Evolutionary conservation across 2,329 filamentous ascomycete genomes (phyloP).

Genomic region (Sphaerostilbella broomeana): DNA sequence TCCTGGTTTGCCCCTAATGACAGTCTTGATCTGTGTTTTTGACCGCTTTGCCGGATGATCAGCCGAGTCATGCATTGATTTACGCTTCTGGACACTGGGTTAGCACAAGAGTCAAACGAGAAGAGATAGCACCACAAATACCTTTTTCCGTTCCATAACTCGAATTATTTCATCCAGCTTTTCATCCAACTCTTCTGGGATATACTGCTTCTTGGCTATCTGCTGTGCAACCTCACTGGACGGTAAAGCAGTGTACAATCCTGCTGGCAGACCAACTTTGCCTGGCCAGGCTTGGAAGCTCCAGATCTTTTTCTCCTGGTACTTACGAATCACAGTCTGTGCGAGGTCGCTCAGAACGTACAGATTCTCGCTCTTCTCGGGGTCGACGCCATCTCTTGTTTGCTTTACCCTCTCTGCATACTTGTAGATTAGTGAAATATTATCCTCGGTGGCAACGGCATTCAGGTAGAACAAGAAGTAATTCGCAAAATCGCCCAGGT

Average conservation of each 20-base stretch:
- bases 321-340: conserved; percentile 73
- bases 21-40: conserved; percentile 32
- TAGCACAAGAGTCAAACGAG: not conserved
- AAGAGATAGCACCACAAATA: conserved; percentile 22
- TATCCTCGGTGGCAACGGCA: conserved; percentile 76
- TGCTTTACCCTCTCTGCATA: conserved; percentile 91
- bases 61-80: conserved; percentile 43
- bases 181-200: conserved; percentile 71
- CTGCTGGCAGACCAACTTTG: conserved; percentile 73
- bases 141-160: conserved; percentile 67
- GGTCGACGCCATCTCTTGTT: conserved; percentile 70
- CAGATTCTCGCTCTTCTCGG: conserved; percentile 62
- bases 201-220: conserved; percentile 78
- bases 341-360: conserved; percentile 86
- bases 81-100: conserved; percentile 44
- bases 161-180: conserved; percentile 62
- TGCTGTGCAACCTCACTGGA: conserved; percentile 74
- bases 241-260: conserved; percentile 68
- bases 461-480: conserved; percentile 88
- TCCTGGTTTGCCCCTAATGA: conserved; percentile 31
- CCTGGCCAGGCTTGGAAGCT: conserved; percentile 75
- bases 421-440: conserved; percentile 82
- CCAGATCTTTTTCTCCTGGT: conserved; percentile 81
- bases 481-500: conserved; percentile 73
- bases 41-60: conserved; percentile 37